phyloP scores from a whole-genome alignment of 2,329 filamentous ascomycete species.

The Myriosclerotinia scirpicola region DNA sequence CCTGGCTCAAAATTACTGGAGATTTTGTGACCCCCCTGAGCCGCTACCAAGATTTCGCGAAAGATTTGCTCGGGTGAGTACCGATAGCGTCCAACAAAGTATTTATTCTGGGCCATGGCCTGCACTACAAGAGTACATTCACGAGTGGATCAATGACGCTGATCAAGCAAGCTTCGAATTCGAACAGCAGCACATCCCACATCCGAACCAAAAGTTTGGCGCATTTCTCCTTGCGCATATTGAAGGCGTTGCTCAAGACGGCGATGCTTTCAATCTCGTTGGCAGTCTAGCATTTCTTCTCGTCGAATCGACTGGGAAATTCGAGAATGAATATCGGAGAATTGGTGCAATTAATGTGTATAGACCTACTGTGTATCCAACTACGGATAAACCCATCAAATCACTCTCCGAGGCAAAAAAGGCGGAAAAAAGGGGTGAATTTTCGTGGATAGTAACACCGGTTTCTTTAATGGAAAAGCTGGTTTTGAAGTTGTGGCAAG shows the following conservation, averaged over 20 bases:
- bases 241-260: slow-evolving; percentile 18
- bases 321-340: slow-evolving; percentile 25
- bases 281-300: slow-evolving; percentile 23
- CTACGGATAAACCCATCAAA: background rate
- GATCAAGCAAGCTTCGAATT: slow-evolving; percentile 25
- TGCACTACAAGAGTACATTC: slow-evolving; percentile 21
- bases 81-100: background rate
- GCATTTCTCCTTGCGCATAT: slow-evolving; percentile 23
- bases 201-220: slow-evolving; percentile 24
- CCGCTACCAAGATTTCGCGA: slow-evolving; percentile 3
- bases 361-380: slow-evolving; percentile 2
- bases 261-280: background rate
- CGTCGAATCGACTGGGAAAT: slow-evolving; percentile 25
- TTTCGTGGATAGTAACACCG: slow-evolving; percentile 9
- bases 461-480: slow-evolving; percentile 3
- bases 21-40: slow-evolving; percentile 11
- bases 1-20: slow-evolving; percentile 18
- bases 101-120: slow-evolving; percentile 12
- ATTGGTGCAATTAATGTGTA: slow-evolving; percentile 20
- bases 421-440: slow-evolving; percentile 5
- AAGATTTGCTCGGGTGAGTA: background rate
- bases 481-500: background rate
- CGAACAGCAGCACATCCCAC: slow-evolving; percentile 28
- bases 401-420: slow-evolving; percentile 10
- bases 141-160: slow-evolving; percentile 15